Conservation (phyloP, 441 rosid genomes). For the Bocquillonia castaneifolia region DNA sequence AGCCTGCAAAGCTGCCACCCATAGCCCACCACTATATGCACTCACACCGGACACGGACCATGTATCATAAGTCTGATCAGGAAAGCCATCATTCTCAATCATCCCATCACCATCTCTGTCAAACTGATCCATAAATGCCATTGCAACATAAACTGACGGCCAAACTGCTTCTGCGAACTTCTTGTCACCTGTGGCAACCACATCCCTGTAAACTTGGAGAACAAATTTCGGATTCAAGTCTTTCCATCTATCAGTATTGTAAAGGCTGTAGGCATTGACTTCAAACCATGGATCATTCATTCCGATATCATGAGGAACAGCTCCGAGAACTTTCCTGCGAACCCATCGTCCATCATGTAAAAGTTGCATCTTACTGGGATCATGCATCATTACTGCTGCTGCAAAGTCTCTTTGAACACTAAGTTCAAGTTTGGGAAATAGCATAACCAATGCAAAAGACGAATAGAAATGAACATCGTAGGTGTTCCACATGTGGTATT, state of each 20-base stretch:
- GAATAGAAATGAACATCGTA: constrained; percentile 92
- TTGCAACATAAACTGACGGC: constrained; percentile 84
- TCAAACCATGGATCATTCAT: constrained; percentile 80
- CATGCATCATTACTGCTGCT: constrained; percentile 86
- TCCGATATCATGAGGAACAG: constrained; percentile 91
- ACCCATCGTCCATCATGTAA: constrained; percentile 58
- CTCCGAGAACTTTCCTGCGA: constrained; percentile 75
- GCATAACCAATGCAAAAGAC: constrained; percentile 73
- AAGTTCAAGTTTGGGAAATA: constrained; percentile 82
- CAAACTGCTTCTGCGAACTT: constrained; percentile 73
- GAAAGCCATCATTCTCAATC: constrained; percentile 92
- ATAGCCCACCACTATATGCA: constrained; percentile 83
- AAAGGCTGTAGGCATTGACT: constrained; percentile 65
- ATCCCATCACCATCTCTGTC: constrained; percentile 90
- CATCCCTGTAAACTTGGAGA: constrained; percentile 84
- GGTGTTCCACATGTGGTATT: constrained; percentile 93
- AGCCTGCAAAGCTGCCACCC: constrained; percentile 97
- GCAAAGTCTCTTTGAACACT: constrained; percentile 91
- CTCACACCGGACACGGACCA: constrained; percentile 87
- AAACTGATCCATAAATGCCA: constrained; percentile 89
- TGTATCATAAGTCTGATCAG: constrained; percentile 94
- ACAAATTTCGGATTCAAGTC: constrained; percentile 90
- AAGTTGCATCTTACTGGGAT: constrained; percentile 57
- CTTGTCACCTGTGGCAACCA: constrained; percentile 76
- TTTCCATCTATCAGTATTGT: constrained; percentile 75